These are phyloP conservation scores for Penicillium sp. DNA, from an alignment of 2,329 filamentous ascomycete genomes.

Conservation along the genomic window DNA sequence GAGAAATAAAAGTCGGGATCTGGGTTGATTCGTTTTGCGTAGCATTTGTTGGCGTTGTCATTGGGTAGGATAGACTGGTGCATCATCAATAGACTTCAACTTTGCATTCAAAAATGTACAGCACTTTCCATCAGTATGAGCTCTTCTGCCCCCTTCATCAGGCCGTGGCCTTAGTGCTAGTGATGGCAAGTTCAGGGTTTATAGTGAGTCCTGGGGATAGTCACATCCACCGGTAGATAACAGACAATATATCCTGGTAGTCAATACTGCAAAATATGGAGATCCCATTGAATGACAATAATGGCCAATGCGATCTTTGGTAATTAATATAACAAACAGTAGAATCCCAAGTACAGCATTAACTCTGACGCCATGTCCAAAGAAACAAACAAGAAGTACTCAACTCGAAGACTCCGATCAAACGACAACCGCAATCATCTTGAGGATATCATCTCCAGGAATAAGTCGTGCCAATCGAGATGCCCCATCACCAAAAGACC, in stretches of 20 bases:
- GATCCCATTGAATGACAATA: background rate
- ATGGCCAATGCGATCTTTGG: background rate
- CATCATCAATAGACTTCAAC: background rate
- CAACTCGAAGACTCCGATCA: background rate
- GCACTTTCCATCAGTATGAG: background rate
- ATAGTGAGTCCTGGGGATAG: background rate
- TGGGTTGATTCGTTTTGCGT: background rate
- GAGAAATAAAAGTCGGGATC: conserved; percentile 2
- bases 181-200: background rate
- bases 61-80: background rate
- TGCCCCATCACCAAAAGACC: too few relatives aligned
- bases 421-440: background rate
- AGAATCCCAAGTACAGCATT: background rate
- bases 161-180: background rate
- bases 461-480: background rate
- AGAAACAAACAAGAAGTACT: background rate
- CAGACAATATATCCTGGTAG: background rate
- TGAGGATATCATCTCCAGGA: background rate
- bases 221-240: background rate
- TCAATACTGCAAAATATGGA: background rate
- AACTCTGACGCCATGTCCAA: background rate
- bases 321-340: background rate
- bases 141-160: background rate
- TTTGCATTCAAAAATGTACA: background rate
- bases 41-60: background rate